Conservation (phyloP, 441 rosid genomes). For the Erodium moschatum region DNA sequence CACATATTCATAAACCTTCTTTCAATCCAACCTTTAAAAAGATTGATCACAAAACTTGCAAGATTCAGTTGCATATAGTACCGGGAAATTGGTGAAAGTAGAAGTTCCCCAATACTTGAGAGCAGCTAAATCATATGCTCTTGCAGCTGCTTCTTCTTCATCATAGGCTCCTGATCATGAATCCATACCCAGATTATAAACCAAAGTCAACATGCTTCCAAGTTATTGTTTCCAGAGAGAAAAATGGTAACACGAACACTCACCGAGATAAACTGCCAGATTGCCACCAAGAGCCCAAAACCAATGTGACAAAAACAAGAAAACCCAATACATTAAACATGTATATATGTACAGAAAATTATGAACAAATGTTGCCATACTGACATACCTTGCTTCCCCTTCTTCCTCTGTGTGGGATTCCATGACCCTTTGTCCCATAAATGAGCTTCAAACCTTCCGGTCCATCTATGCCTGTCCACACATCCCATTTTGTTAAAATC, state of each 20-base stretch:
- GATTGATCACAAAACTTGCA: neutral
- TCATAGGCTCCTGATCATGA: conserved; percentile 39
- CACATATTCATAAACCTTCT: neutral
- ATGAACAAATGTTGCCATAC: no score
- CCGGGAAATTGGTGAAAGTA: conserved; percentile 31
- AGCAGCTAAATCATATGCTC: conserved; percentile 22
- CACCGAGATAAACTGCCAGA: conserved; percentile 54
- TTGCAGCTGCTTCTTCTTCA: conserved; percentile 41
- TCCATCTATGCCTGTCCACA: conserved; percentile 42
- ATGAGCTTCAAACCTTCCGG: conserved; percentile 51
- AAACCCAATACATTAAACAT: neutral
- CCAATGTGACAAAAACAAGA: neutral
- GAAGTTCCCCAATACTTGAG: neutral
- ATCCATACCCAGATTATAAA: neutral
- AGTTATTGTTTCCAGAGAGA: neutral
- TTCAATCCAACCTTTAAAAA: neutral
- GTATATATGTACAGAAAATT: no score
- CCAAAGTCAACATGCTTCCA: neutral
- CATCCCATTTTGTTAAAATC: no score
- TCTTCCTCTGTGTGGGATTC: conserved; percentile 49
- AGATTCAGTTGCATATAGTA: neutral
- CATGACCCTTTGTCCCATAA: conserved; percentile 51
- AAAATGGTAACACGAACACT: conserved; percentile 16
- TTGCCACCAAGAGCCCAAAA: conserved; percentile 7
- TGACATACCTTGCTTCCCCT: conserved; percentile 41